These are phyloP conservation scores for Talaromyces albobiverticillius DNA, from an alignment of 2,329 filamentous ascomycete genomes.

Conservation along the genomic window DNA sequence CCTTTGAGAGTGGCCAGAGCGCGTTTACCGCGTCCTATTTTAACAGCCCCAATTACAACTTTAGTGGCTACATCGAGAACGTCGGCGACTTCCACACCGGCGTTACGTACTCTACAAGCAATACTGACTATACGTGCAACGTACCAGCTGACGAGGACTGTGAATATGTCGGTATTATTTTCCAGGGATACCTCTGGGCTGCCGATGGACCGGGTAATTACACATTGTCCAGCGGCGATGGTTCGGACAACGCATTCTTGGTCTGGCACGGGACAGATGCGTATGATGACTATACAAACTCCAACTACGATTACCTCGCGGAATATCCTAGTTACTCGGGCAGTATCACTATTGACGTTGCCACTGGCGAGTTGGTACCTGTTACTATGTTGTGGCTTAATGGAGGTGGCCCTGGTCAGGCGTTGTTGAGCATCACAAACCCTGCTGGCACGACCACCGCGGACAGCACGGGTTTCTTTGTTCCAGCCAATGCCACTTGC, in stretches of 20 bases:
- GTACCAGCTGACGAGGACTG: background rate
- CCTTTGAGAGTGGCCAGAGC: background rate
- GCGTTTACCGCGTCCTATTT: background rate
- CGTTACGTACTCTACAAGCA: background rate
- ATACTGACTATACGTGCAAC: background rate
- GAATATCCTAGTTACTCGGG: background rate
- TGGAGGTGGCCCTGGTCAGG: slow-evolving; percentile 2
- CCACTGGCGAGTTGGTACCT: background rate
- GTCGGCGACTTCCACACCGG: slow-evolving; percentile 4
- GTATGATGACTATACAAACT: slow-evolving; percentile 8
- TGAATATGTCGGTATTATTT: background rate
- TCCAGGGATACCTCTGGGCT: slow-evolving; percentile 11
- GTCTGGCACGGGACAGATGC: slow-evolving; percentile 10
- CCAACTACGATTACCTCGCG: slow-evolving; percentile 9
- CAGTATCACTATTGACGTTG: background rate
- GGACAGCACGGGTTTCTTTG: slow-evolving; percentile 8
- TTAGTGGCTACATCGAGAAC: slow-evolving; percentile 9
- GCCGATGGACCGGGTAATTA: slow-evolving; percentile 4
- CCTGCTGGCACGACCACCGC: background rate
- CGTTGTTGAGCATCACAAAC: background rate
- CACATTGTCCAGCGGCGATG: background rate
- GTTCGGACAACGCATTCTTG: slow-evolving; percentile 8
- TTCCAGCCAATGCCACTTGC: slow-evolving; percentile 9
- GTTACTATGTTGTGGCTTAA: slow-evolving; percentile 5
- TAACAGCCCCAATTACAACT: slow-evolving; percentile 9